Percentiles rank a stretch among this genome's conserved stretches.
Evolutionary conservation across 2,329 filamentous ascomycete genomes (phyloP).

Genomic region (Grosmannia serpens): DNA sequence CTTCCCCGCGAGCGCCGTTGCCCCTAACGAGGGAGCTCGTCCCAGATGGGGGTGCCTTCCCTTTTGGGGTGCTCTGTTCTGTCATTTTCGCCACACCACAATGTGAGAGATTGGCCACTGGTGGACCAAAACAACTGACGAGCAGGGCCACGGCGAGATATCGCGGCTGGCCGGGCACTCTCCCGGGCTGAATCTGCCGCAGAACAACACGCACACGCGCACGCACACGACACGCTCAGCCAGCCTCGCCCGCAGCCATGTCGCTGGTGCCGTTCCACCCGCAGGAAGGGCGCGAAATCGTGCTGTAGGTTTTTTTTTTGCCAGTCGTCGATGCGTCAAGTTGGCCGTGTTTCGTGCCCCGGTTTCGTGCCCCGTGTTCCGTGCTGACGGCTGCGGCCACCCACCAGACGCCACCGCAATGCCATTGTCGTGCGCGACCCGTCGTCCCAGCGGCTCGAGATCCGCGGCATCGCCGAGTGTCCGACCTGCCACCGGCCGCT

Average conservation of each 20-base stretch:
- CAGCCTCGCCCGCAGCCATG: constrained; percentile 20
- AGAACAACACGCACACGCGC: too few relatives aligned
- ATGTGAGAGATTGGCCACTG: neutral
- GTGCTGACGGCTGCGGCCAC: neutral
- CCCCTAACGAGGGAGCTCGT: neutral
- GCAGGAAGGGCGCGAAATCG: constrained; percentile 64
- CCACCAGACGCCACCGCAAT: constrained; percentile 72
- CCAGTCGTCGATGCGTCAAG: too few relatives aligned
- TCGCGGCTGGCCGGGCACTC: neutral
- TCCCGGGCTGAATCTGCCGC: too few relatives aligned
- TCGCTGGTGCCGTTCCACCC: constrained; percentile 69
- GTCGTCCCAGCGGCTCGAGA: constrained; percentile 71
- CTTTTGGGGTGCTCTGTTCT: neutral
- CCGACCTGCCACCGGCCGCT: constrained; percentile 81
- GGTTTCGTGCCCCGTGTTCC: too few relatives aligned
- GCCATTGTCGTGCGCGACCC: constrained; percentile 87
- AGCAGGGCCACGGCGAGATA: neutral
- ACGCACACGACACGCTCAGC: neutral
- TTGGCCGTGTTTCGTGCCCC: too few relatives aligned
- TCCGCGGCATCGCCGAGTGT: constrained; percentile 67
- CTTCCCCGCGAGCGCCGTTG: neutral
- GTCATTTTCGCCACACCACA: neutral
- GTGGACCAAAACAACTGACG: neutral
- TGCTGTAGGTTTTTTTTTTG: constrained; percentile 57
- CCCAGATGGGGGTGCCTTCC: neutral